phyloP scores from a whole-genome alignment of 495 filamentous ascomycete species.

The Trichoderma erinaceum region DNA sequence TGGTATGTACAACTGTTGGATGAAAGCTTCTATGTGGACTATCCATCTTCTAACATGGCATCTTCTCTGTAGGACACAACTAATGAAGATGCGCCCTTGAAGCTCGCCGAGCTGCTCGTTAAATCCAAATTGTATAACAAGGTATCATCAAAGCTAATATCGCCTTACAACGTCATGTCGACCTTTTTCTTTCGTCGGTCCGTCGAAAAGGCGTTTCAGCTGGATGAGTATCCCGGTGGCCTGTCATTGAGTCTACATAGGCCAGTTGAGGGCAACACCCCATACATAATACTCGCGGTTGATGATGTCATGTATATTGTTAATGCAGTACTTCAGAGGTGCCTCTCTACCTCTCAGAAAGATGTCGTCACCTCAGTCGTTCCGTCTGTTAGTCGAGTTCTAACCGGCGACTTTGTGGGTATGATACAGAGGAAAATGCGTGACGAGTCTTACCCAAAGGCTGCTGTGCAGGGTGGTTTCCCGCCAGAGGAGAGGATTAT shows the following conservation, averaged over 20 bases:
- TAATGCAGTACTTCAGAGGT: constrained; percentile 79
- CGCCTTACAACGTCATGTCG: constrained; percentile 80
- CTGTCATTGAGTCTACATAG: constrained; percentile 66
- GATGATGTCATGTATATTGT: constrained; percentile 99
- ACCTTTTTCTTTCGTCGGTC: constrained; percentile 95
- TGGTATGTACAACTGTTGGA: constrained; percentile 39
- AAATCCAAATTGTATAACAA: constrained; percentile 73
- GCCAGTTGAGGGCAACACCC: constrained; percentile 63
- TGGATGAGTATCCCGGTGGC: constrained; percentile 87
- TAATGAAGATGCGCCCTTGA: constrained; percentile 43
- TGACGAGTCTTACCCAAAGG: constrained; percentile 82
- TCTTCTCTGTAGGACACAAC: constrained; percentile 34
- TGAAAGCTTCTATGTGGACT: constrained; percentile 22
- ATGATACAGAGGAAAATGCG: constrained; percentile 98
- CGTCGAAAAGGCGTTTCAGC: constrained; percentile 93
- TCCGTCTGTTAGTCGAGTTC: constrained; percentile 73
- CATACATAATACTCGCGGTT: constrained; percentile 90
- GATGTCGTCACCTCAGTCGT: constrained; percentile 69
- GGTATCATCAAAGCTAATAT: constrained; percentile 61
- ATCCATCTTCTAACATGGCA: constrained; percentile 19
- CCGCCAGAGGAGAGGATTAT: constrained; percentile 81
- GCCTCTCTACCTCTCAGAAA: constrained; percentile 76
- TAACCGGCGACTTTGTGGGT: constrained; percentile 87
- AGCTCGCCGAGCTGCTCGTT: constrained; percentile 60
- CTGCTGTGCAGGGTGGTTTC: constrained; percentile 63